These are phyloP conservation scores for Colletotrichum sp. DNA, from an alignment of 2,329 filamentous ascomycete genomes.

Conservation along the genomic window DNA sequence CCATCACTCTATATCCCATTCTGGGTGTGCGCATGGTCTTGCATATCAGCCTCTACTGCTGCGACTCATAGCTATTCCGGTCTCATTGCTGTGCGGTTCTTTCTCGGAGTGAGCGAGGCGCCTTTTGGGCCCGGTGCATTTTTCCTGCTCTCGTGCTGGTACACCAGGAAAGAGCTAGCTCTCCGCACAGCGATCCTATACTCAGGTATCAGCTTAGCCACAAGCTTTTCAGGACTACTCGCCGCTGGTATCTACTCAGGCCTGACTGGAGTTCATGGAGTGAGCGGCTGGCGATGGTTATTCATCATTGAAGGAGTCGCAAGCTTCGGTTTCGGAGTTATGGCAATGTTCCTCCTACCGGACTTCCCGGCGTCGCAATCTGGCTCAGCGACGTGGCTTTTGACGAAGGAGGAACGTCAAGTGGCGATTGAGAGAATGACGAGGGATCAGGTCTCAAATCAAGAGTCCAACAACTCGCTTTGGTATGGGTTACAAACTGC, in stretches of 20 bases:
- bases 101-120: not conserved
- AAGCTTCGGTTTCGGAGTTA: not conserved
- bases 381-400: not conserved
- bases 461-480: not conserved
- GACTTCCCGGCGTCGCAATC: not conserved
- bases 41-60: not conserved
- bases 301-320: not conserved
- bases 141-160: conserved; percentile 70
- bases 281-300: not conserved
- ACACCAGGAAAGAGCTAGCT: conserved; percentile 70
- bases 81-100: not conserved
- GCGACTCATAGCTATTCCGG: not conserved
- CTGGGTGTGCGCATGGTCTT: conserved; percentile 10
- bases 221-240: not conserved
- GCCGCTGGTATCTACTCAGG: conserved; percentile 24
- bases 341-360: not conserved
- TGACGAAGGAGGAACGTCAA: conserved; percentile 6
- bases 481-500: conserved; percentile 24
- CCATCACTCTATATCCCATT: conserved; percentile 20
- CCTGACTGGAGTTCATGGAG: not conserved
- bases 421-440: not conserved
- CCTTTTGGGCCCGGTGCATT: not conserved
- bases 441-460: conserved; percentile 23
- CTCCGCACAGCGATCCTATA: conserved; percentile 41
- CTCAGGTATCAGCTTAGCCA: not conserved